These are phyloP conservation scores for Botrytis galanthina DNA, from an alignment of 2,329 filamentous ascomycete genomes.

Conservation along the genomic window DNA sequence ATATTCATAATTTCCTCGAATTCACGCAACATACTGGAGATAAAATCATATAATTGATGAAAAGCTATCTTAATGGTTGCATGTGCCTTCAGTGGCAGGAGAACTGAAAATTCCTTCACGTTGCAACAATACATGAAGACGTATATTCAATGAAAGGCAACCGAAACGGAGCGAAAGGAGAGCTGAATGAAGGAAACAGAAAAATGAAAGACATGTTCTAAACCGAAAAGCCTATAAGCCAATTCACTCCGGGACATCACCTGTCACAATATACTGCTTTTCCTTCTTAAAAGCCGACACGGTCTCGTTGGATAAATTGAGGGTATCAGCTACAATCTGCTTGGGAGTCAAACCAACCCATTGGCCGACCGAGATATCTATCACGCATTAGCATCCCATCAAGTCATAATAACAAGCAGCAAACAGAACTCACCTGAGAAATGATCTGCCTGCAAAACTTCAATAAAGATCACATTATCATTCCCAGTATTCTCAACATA, in stretches of 20 bases:
- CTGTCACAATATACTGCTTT: conserved; percentile 46
- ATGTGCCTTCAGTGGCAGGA: neutral
- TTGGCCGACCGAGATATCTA: conserved; percentile 45
- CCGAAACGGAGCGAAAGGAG: neutral
- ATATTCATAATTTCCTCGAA: no score
- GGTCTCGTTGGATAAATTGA: conserved; percentile 45
- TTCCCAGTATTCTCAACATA: conserved; percentile 82
- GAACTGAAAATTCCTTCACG: neutral
- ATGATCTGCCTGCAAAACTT: conserved; percentile 69
- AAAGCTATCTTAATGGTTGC: neutral
- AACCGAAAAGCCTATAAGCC: neutral
- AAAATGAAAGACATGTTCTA: neutral
- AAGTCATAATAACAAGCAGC: neutral
- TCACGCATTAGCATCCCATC: conserved; percentile 27
- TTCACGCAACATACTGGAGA: neutral
- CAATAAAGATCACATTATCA: conserved; percentile 71
- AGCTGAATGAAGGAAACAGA: neutral
- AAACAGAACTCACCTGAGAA: conserved; percentile 45
- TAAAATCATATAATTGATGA: neutral
- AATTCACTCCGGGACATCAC: conserved; percentile 23
- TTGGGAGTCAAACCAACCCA: conserved; percentile 52
- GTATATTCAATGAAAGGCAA: neutral
- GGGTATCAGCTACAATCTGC: conserved; percentile 57
- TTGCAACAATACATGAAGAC: neutral
- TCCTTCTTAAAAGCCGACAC: conserved; percentile 44